Evolutionary conservation across 179 eudicot species (phyloP).

Genomic region (Carnegiea gigantea): DNA sequence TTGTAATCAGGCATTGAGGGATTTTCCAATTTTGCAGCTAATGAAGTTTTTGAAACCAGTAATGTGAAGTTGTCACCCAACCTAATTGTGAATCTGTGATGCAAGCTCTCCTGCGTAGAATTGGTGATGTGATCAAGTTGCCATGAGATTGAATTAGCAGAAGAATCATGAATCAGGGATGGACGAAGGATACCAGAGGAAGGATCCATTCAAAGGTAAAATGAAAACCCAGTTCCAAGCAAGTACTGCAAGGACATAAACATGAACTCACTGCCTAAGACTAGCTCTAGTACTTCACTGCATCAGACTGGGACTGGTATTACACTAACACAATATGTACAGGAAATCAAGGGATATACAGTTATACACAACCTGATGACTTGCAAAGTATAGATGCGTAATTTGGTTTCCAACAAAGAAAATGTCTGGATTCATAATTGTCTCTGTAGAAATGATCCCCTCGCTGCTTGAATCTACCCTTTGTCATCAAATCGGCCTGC

Average conservation of each 20-base stretch:
- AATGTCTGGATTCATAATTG: too few species aligned
- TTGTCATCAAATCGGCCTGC: constrained; percentile 17
- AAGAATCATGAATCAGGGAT: too few species aligned
- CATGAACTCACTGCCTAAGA: neutral
- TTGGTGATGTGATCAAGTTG: neutral
- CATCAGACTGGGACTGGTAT: neutral
- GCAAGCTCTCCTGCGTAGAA: neutral
- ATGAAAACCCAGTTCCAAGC: too few species aligned
- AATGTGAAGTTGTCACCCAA: too few species aligned
- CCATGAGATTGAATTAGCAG: too few species aligned
- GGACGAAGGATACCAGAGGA: too few species aligned
- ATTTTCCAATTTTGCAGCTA: constrained; percentile 16
- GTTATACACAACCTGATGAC: neutral
- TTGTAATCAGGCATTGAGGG: constrained; percentile 24
- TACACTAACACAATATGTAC: neutral
- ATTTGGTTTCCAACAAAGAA: neutral
- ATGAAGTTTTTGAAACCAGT: neutral
- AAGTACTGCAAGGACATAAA: too few species aligned
- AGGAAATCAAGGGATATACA: neutral
- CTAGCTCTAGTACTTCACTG: too few species aligned
- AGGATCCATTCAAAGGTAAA: too few species aligned
- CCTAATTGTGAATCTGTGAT: neutral
- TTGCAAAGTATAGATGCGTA: neutral
- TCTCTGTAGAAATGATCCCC: neutral
- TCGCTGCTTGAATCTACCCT: neutral